These are phyloP conservation scores for Rhipidocladum racemiflorum DNA, from an alignment of 176 grass and related monocot genomes.

Conservation along the genomic window DNA sequence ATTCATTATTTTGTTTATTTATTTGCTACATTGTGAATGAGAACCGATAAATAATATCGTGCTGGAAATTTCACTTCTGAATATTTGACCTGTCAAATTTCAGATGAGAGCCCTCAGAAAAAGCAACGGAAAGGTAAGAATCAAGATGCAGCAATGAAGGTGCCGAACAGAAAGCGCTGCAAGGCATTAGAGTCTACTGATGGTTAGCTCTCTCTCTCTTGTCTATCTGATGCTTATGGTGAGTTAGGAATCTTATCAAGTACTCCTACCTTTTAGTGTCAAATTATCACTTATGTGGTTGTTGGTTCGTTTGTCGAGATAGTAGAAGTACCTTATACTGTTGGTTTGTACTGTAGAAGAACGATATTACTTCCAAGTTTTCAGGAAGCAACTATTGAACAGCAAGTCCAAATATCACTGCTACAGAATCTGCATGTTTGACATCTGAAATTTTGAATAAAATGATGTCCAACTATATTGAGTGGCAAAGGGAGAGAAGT, in stretches of 20 bases:
- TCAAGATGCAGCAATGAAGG: conserved; percentile 39
- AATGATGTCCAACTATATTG: background rate
- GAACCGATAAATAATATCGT: background rate
- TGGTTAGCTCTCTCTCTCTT: conserved; percentile 29
- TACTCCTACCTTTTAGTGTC: background rate
- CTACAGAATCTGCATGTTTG: background rate
- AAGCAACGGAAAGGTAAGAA: conserved; percentile 54
- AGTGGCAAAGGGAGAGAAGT: background rate
- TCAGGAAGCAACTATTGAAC: background rate
- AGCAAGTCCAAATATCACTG: background rate
- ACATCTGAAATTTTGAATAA: background rate
- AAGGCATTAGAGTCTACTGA: conserved; percentile 48
- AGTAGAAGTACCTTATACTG: background rate
- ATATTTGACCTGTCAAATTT: conserved; percentile 21
- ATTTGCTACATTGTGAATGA: conserved; percentile 18
- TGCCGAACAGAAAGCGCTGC: conserved; percentile 46
- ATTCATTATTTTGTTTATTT: conserved; percentile 10
- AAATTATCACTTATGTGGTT: background rate
- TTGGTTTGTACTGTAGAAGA: conserved; percentile 6
- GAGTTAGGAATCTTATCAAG: conserved; percentile 2
- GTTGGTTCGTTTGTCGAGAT: background rate
- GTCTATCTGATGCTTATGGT: background rate
- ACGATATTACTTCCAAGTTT: background rate
- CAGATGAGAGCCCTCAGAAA: conserved; percentile 62
- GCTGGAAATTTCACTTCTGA: conserved; percentile 9